These are phyloP conservation scores for Clonostachys sp. DNA, from an alignment of 2,329 filamentous ascomycete genomes.

Conservation along the genomic window DNA sequence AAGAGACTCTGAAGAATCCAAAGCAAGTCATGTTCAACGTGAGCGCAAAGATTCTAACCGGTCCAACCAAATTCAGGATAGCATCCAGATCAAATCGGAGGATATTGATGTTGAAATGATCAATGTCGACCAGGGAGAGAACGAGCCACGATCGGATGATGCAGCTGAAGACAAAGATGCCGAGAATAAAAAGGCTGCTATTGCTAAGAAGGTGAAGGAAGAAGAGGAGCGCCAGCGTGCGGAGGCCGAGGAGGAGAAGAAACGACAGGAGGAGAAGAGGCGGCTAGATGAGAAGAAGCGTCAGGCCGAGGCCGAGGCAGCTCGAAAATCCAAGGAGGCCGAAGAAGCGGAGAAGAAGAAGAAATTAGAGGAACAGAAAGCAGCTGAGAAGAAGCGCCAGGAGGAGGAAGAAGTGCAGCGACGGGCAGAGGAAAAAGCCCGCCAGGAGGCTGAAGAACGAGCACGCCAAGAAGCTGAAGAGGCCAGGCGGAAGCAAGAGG, in stretches of 20 bases:
- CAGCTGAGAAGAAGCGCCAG: slow-evolving; percentile 11
- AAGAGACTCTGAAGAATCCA: slow-evolving; percentile 36
- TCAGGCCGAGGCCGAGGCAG: slow-evolving; percentile 26
- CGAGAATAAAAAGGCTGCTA: slow-evolving; percentile 17
- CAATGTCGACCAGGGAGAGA: slow-evolving; percentile 31
- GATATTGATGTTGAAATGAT: slow-evolving; percentile 52
- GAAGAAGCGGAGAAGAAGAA: slow-evolving; percentile 27
- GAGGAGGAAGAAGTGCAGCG: slow-evolving; percentile 16
- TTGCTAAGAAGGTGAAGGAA: slow-evolving; percentile 13
- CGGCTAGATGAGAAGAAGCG: slow-evolving; percentile 26
- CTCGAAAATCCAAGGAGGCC: slow-evolving; percentile 12
- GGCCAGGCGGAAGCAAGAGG: slow-evolving; percentile 13
- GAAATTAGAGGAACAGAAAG: slow-evolving; percentile 5
- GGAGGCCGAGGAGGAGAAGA: slow-evolving; percentile 10
- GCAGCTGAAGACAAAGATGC: slow-evolving; percentile 20
- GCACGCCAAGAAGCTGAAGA: slow-evolving; percentile 29
- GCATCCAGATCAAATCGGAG: slow-evolving; percentile 53
- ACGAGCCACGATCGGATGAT: slow-evolving; percentile 21
- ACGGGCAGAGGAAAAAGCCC: slow-evolving; percentile 41
- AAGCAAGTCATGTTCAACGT: slow-evolving; percentile 28
- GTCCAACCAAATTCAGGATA: slow-evolving; percentile 34
- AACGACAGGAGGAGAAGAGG: slow-evolving; percentile 16
- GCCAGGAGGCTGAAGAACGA: slow-evolving; percentile 27
- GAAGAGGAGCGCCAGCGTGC: slow-evolving; percentile 11
- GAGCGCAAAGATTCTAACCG: slow-evolving; percentile 36